These are phyloP conservation scores for Chlorophyllum brunneum DNA, from an alignment of 768 basidiomycete genomes.

Conservation along the genomic window DNA sequence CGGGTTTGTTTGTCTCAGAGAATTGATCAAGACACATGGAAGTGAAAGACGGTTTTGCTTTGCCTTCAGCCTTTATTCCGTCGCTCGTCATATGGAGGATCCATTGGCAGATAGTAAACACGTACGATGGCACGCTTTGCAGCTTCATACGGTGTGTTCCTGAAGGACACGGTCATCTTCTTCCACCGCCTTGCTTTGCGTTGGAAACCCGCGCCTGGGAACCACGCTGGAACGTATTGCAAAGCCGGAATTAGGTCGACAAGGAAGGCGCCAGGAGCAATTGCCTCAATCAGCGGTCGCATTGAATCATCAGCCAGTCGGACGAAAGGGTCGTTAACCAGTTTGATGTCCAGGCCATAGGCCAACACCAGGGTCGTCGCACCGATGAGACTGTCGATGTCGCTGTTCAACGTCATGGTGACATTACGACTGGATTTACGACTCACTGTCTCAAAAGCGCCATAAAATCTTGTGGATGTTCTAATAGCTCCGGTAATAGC, in stretches of 20 bases:
- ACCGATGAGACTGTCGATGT: conserved; percentile 19
- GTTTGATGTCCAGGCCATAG: conserved; percentile 29
- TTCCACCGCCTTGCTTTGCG: conserved; percentile 33
- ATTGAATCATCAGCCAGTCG: conserved; percentile 22
- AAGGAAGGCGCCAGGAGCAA: conserved; percentile 24
- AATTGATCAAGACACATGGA: conserved; percentile 14
- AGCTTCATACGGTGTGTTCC: conserved; percentile 29
- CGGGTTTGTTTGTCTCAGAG: background rate
- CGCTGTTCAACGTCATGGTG: no score
- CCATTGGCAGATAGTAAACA: background rate
- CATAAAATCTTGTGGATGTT: conserved; percentile 10
- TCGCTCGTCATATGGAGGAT: background rate
- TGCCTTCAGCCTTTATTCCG: conserved; percentile 9
- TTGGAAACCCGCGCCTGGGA: conserved; percentile 45
- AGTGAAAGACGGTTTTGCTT: conserved; percentile 15
- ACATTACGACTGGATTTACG: no score
- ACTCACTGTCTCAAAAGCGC: conserved; percentile 19
- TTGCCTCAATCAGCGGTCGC: conserved; percentile 18
- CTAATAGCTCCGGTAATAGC: conserved; percentile 6
- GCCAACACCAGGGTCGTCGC: conserved; percentile 25
- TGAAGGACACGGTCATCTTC: conserved; percentile 27
- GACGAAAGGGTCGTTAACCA: conserved; percentile 28
- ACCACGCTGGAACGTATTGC: conserved; percentile 40
- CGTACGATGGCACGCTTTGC: conserved; percentile 7
- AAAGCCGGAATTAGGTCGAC: conserved; percentile 28